Conservation (phyloP, 129 eudicot species). For the Flaveria robusta region DNA sequence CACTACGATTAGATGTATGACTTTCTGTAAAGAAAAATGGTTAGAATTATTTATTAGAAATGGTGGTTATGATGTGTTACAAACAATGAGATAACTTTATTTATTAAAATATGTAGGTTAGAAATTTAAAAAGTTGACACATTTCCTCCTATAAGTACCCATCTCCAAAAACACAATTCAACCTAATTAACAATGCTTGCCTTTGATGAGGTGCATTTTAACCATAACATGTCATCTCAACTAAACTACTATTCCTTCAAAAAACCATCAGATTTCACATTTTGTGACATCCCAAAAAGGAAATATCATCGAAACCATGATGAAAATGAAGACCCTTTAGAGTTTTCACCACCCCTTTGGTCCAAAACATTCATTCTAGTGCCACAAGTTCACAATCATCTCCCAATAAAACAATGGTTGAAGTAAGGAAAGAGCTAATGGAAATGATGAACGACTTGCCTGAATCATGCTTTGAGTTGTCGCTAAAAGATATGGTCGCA, state of each 20-base stretch:
- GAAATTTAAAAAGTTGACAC: not conserved
- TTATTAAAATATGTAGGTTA: not conserved
- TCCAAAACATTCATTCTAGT: not conserved
- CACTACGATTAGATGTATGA: too few relatives aligned
- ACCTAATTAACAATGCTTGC: constrained; percentile 20
- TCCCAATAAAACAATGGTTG: constrained; percentile 10
- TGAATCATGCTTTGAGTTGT: constrained; percentile 34
- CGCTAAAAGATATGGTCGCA: constrained; percentile 27
- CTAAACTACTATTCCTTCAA: constrained; percentile 2
- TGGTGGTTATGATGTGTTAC: not conserved
- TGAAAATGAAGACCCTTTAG: not conserved
- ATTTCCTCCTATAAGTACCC: constrained; percentile 15
- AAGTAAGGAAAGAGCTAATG: constrained; percentile 35
- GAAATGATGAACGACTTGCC: constrained; percentile 29
- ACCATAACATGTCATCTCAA: constrained; percentile 30
- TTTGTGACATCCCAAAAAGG: constrained; percentile 29
- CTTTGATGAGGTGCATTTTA: constrained; percentile 4
- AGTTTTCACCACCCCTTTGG: constrained; percentile 27
- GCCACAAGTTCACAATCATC: not conserved
- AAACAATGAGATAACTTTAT: not conserved
- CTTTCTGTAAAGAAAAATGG: too few relatives aligned
- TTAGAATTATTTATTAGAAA: too few relatives aligned
- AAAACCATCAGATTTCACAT: constrained; percentile 29
- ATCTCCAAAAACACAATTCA: constrained; percentile 10
- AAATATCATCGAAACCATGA: not conserved